These are phyloP conservation scores for Solanum hybrid DNA, from an alignment of 305 asterid species.

Conservation along the genomic window DNA sequence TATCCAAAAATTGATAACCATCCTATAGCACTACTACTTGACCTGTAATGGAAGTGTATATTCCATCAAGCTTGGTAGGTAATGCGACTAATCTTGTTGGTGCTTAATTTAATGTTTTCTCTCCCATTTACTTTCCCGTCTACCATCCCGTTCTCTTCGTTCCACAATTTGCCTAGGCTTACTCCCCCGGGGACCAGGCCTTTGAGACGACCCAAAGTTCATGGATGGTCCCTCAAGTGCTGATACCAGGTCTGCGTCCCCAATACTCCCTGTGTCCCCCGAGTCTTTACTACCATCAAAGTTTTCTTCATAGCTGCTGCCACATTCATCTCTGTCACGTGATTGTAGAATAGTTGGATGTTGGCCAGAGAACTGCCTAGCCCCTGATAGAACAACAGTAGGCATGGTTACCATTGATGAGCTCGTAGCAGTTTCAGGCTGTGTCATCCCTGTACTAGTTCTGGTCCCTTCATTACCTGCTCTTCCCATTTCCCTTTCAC, in stretches of 20 bases:
- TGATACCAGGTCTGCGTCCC: constrained; percentile 66
- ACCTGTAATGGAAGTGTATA: background rate
- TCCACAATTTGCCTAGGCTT: constrained; percentile 76
- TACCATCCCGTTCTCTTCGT: constrained; percentile 76
- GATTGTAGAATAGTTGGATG: constrained; percentile 68
- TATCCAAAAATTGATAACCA: background rate
- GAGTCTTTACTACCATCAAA: constrained; percentile 73
- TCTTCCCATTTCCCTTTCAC: constrained; percentile 73
- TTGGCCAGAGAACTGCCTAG: constrained; percentile 65
- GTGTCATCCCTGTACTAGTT: constrained; percentile 34
- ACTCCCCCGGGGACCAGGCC: constrained; percentile 66
- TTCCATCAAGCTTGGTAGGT: background rate
- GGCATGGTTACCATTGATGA: constrained; percentile 27
- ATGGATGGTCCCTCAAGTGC: constrained; percentile 57
- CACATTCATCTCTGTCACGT: constrained; percentile 76
- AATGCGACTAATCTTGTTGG: background rate
- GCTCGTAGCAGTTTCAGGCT: constrained; percentile 28
- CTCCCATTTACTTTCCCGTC: constrained; percentile 98
- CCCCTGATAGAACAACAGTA: constrained; percentile 45
- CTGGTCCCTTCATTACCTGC: constrained; percentile 56
- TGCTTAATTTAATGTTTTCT: constrained; percentile 52
- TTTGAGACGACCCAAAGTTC: constrained; percentile 39
- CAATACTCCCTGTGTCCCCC: constrained; percentile 82
- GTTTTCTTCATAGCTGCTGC: constrained; percentile 75
- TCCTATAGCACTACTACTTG: background rate